phyloP scores from a whole-genome alignment of 2,329 filamentous ascomycete genomes.

The Capronia americana region DNA sequence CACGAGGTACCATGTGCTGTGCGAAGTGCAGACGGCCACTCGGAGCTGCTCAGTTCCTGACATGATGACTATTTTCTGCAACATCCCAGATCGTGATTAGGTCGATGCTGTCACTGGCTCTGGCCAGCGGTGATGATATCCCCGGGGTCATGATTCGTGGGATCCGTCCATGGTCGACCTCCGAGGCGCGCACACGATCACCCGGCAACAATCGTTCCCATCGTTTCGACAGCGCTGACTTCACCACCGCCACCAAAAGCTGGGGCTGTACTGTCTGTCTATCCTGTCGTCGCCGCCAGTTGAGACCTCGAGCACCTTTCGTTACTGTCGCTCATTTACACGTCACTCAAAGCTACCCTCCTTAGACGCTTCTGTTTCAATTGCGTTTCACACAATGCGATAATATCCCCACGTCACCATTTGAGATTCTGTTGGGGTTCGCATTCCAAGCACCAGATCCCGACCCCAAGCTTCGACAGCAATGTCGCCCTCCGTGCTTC shows the following conservation, averaged over 20 bases:
- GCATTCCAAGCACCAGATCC: not conserved
- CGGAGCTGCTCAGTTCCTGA: slow-evolving; percentile 14
- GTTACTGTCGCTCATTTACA: slow-evolving; percentile 17
- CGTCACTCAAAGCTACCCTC: slow-evolving; percentile 3
- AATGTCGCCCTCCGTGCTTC: slow-evolving; percentile 42
- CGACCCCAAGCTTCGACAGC: slow-evolving; percentile 10
- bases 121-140: slow-evolving; percentile 13
- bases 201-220: not conserved
- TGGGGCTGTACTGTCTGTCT: not conserved
- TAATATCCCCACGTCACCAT: slow-evolving; percentile 22
- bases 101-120: slow-evolving; percentile 3
- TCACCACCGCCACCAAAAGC: not conserved
- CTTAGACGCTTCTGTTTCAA: slow-evolving; percentile 19
- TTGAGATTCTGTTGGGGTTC: slow-evolving; percentile 27
- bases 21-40: slow-evolving; percentile 7
- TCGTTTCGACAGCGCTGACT: slow-evolving; percentile 1
- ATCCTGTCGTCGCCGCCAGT: not conserved
- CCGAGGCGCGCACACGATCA: slow-evolving; percentile 19
- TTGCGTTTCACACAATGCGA: slow-evolving; percentile 27
- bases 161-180: slow-evolving; percentile 19
- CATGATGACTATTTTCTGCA: slow-evolving; percentile 15
- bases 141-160: slow-evolving; percentile 14
- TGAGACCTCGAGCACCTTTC: slow-evolving; percentile 7
- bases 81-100: slow-evolving; percentile 14
- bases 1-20: not conserved